These are phyloP conservation scores for Gossypium thurberi DNA, from an alignment of 345 rosid genomes.

Conservation along the genomic window DNA sequence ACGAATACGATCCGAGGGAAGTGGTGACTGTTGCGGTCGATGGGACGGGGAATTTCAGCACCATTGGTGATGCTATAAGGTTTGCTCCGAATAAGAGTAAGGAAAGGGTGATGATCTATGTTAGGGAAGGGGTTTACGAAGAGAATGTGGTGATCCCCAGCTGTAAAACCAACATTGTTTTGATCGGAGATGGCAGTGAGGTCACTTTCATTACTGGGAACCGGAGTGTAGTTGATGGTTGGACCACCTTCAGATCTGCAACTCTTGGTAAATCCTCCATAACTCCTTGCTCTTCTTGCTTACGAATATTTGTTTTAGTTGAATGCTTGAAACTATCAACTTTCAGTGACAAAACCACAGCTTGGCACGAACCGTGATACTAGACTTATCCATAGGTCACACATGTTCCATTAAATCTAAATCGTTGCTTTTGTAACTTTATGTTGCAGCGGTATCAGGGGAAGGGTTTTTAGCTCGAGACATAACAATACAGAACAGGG, in stretches of 20 bases:
- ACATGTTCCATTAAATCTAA: neutral
- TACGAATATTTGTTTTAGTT: too few species aligned
- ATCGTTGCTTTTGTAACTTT: neutral
- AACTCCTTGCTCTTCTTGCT: neutral
- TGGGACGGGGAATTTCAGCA: slow-evolving; percentile 70
- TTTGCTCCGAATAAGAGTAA: slow-evolving; percentile 66
- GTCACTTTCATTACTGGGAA: slow-evolving; percentile 56
- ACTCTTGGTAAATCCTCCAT: slow-evolving; percentile 48
- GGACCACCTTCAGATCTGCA: slow-evolving; percentile 97
- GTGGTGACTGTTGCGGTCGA: slow-evolving; percentile 60
- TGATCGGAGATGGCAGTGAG: slow-evolving; percentile 69
- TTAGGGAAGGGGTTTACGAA: slow-evolving; percentile 54
- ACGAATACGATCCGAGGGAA: slow-evolving; percentile 49
- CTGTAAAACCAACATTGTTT: slow-evolving; percentile 57
- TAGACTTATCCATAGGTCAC: neutral
- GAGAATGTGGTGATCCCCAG: slow-evolving; percentile 68
- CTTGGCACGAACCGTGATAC: too few species aligned
- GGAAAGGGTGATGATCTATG: slow-evolving; percentile 41
- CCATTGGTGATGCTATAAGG: slow-evolving; percentile 54
- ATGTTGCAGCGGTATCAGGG: slow-evolving; percentile 60
- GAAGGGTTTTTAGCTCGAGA: slow-evolving; percentile 77
- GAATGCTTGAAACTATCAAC: too few species aligned
- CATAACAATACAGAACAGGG: slow-evolving; percentile 59
- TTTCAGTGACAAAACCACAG: too few species aligned
- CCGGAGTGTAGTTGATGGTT: slow-evolving; percentile 63